Percentiles rank a stretch among this genome's conserved stretches.
These are phyloP conservation scores for Spathaspora hagerdaliae DNA, from an alignment of 805 yeast genomes.

Conservation along the genomic window DNA sequence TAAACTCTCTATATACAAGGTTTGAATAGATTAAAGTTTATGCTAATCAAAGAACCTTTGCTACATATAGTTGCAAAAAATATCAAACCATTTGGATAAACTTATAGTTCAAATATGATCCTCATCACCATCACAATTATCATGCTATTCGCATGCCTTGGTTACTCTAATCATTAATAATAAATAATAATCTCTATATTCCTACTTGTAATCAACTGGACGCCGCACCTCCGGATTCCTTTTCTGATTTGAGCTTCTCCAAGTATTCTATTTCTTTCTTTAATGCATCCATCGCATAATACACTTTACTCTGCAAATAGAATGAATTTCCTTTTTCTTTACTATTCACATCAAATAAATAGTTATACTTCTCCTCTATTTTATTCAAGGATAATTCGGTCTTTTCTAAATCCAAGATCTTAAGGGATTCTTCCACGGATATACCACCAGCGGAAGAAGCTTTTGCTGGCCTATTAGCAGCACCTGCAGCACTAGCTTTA, in stretches of 20 bases:
- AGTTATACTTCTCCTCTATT: constrained; percentile 68
- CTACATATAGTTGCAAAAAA: too few species aligned
- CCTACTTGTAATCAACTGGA: background rate
- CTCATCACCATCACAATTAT: too few species aligned
- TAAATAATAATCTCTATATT: too few species aligned
- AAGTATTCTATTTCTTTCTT: constrained; percentile 68
- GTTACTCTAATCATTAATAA: too few species aligned
- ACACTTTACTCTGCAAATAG: constrained; percentile 88
- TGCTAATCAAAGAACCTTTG: too few species aligned
- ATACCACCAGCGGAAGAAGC: constrained; percentile 71
- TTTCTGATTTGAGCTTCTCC: constrained; percentile 37
- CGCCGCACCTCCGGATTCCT: constrained; percentile 10
- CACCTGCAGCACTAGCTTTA: constrained; percentile 77
- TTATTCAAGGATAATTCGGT: constrained; percentile 52
- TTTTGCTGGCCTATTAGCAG: constrained; percentile 36
- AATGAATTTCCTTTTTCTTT: constrained; percentile 96
- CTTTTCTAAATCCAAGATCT: constrained; percentile 77
- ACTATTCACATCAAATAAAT: constrained; percentile 81
- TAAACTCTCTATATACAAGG: too few species aligned
- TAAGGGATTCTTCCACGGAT: constrained; percentile 83
- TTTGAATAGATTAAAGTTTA: too few species aligned
- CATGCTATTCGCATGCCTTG: too few species aligned
- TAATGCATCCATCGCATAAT: constrained; percentile 89
- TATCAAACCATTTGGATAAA: too few species aligned
- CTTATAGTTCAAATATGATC: too few species aligned